phyloP scores from a whole-genome alignment of 495 filamentous ascomycete species.

The Podospora pseudocomata region DNA sequence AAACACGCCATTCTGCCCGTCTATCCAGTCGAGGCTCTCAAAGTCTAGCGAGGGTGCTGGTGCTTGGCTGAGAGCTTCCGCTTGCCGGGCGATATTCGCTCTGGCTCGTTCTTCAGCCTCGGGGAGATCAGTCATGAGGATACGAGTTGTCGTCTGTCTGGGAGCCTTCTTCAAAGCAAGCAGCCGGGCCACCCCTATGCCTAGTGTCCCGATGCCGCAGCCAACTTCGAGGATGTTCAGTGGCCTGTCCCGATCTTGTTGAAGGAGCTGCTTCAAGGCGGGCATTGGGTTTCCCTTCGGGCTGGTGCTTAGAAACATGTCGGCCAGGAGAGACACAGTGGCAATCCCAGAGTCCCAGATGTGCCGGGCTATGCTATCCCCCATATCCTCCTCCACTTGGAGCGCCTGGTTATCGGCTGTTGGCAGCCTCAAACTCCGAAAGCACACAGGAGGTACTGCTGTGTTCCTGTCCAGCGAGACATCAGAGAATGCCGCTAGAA shows the following conservation, averaged over 20 bases:
- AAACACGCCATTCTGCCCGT: conserved; percentile 36
- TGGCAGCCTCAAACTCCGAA: conserved; percentile 37
- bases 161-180: conserved; percentile 29
- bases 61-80: conserved; percentile 5
- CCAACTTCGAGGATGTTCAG: conserved; percentile 73
- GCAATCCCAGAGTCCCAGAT: conserved; percentile 68
- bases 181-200: conserved; percentile 65
- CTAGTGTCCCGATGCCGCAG: conserved; percentile 80
- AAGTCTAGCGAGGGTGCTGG: conserved; percentile 40
- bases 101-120: conserved; percentile 59
- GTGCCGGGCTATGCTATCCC: conserved; percentile 91
- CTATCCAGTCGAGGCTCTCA: conserved; percentile 71
- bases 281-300: conserved; percentile 9
- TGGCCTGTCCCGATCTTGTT: conserved; percentile 3
- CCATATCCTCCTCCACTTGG: conserved; percentile 80
- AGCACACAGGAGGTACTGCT: conserved; percentile 24
- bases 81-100: conserved; percentile 39
- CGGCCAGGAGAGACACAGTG: conserved; percentile 37
- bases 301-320: conserved; percentile 24
- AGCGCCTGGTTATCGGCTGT: conserved; percentile 19
- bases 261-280: conserved; percentile 17
- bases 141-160: conserved; percentile 27
- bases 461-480: conserved; percentile 16
- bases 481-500: conserved; percentile 40
- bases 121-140: conserved; percentile 78